Percentiles rank a stretch among this genome's conserved stretches.
phyloP scores from a whole-genome alignment of 2,329 filamentous ascomycete genomes.

The Pseudogymnoascus sp. region DNA sequence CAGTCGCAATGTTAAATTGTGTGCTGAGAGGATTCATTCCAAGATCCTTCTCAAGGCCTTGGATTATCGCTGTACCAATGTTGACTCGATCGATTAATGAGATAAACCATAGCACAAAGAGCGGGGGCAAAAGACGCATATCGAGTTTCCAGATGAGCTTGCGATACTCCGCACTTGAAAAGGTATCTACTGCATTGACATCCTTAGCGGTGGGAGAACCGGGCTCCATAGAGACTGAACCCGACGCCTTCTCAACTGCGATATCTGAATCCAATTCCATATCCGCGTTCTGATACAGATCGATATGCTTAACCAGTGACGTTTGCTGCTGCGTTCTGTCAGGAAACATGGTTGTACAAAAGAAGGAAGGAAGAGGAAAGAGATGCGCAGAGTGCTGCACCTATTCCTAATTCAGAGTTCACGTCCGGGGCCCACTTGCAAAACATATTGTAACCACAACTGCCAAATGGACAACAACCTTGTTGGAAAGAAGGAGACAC shows the following conservation, averaged over 20 bases:
- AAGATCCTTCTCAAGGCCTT: constrained; percentile 38
- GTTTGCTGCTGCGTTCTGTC: background rate
- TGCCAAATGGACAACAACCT: background rate
- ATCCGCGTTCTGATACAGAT: background rate
- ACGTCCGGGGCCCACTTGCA: background rate
- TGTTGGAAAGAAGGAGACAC: background rate
- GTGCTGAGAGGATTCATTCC: constrained; percentile 26
- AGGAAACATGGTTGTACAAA: background rate
- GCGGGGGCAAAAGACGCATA: background rate
- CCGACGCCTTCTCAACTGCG: constrained; percentile 1
- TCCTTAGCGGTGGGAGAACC: background rate
- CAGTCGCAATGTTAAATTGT: constrained; percentile 10
- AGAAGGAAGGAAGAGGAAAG: background rate
- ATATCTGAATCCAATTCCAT: constrained; percentile 10
- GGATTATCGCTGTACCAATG: constrained; percentile 58
- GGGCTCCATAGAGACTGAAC: background rate
- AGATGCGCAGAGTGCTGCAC: background rate
- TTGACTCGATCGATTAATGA: constrained; percentile 68
- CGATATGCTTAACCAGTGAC: background rate
- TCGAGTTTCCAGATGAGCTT: constrained; percentile 8
- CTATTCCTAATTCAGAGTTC: background rate
- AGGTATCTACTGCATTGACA: background rate
- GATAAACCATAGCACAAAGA: constrained; percentile 62
- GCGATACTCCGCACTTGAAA: constrained; percentile 7
- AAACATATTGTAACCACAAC: background rate